Evolutionary conservation across 164 flowering plant species (phyloP), one percentile per base, ranked within the genome.

Genomic region (Nymphaea thermarum): DNA sequence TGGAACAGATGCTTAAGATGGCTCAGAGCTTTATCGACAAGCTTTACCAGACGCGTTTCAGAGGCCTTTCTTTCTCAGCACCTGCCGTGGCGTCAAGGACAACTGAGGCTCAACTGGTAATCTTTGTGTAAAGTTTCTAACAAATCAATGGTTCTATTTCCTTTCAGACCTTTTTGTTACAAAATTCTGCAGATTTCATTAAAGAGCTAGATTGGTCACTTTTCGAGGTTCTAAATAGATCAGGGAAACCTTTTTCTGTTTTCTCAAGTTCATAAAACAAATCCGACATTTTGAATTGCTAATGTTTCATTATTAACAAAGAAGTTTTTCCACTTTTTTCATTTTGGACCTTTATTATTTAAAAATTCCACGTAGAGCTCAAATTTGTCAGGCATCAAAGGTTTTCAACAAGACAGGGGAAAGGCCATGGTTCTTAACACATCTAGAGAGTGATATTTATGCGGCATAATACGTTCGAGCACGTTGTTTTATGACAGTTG

Each of bases 91-190:
- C 83, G 73, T 74, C 68, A 63, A 81, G 79, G 71, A 81, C 88
- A 53, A 82, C 72, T 67, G 98, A 92, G 77, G 43, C 76, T 65
- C 83, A 87, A 51, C 67, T 92, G 84, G 88, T 86, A 80, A 44
- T 72, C 57, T 6, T 67, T 16, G 12, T 63, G 44, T 6, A 12
- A 63, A 6, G 10, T 55, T 11, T 16, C 43, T 2, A 11, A 4
- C 3, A 43, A 7, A 8, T 62, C 47, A 4, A 2, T 12, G 6
- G 43, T 0, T 25, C 36, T 25, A 25, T 25, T 25, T 25, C 36
- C 36, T 25, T 25, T 25, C 36, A 25, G 36, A 25, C 36, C 36
- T 25, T 25, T 25, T 25, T 25, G 36, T 25, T 25, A 25, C 36
- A 25, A 25, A 25, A 25, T 25, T 25, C 36, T 25, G 36, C 36